Base-by-base conservation (phyloP, 176 grass and related monocot genomes). In the Tillandsia leiboldiana region DNA sequence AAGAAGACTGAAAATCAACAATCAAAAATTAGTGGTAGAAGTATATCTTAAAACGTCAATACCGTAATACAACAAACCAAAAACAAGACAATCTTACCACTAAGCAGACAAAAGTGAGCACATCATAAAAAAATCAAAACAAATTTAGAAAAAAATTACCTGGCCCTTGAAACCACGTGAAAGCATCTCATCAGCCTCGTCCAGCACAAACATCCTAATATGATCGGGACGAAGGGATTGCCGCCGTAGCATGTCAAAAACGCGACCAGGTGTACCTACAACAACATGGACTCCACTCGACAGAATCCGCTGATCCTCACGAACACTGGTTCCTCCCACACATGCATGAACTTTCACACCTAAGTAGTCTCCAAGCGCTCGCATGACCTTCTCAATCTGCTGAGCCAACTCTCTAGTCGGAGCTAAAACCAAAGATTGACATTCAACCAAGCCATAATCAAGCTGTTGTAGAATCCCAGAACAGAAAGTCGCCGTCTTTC, bases 171-270 rank as follows among this genome's bases (percentile, higher is more conserved):
- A 74, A 48, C 72, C 72, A 48, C 49, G 54, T 29, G 49, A 54
- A 49, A 74, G 72, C 72, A 74, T 74, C 12, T 74, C 72, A 61
- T 74, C 72, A 11, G 72, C 54, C 24, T 74, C 72, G 12, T 74
- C 72, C 42, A 74, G 23, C 9, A 74, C 72, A 9, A 74, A 61
- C 72, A 61, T 61, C 51, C 12, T 58, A 18, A 74, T 61, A 26
- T 63, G 12, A 26, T 61, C 54, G 8, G 52, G 49, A 11, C 27
- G 42, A 13, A 74, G 53, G 13, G 72, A 54, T 22, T 61, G 51
- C 17, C 72, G 27, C 12, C 58, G 26, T 48, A 74, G 17, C 72
- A 74, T 54, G 72, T 74, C 72, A 12, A 61, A 58, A 10, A 74
- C 51, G 2, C 72, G 51, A 12, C 72, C 54, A 20, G 72, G 72